These are phyloP conservation scores for Ensete glaucum DNA, from an alignment of 176 grass and related monocot genomes.

Conservation along the genomic window DNA sequence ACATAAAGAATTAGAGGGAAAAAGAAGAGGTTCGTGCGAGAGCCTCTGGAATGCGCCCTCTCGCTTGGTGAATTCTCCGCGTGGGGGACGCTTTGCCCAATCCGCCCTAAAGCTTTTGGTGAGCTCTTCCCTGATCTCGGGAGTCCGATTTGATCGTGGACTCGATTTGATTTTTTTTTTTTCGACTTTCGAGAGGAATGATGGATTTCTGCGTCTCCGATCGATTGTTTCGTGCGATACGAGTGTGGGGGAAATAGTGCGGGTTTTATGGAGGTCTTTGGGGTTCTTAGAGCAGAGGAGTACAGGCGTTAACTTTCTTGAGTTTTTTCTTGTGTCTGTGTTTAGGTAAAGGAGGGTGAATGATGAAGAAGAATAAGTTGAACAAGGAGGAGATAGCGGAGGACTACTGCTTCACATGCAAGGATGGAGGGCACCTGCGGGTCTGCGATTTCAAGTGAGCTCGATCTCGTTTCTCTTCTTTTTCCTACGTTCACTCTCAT, in stretches of 20 bases:
- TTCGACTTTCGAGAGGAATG: not conserved
- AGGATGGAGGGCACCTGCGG: slow-evolving; percentile 56
- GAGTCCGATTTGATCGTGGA: not conserved
- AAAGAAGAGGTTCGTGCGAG: too few species aligned
- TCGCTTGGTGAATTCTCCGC: too few species aligned
- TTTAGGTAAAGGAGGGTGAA: not conserved
- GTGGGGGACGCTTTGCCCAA: too few species aligned
- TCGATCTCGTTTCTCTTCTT: slow-evolving; percentile 2
- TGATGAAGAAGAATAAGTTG: slow-evolving; percentile 20
- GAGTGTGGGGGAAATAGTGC: not conserved
- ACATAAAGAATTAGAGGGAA: too few species aligned
- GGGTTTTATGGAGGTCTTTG: not conserved
- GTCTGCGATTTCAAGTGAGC: slow-evolving; percentile 52
- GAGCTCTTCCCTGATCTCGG: not conserved
- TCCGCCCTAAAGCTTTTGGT: not conserved
- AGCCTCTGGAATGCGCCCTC: too few species aligned
- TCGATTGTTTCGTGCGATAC: not conserved
- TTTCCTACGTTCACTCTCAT: not conserved
- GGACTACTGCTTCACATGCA: slow-evolving; percentile 66
- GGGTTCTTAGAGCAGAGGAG: not conserved
- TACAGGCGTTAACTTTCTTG: not conserved
- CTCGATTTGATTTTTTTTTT: not conserved
- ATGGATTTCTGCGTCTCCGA: not conserved
- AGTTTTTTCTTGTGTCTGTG: not conserved
- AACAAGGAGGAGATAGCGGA: slow-evolving; percentile 36